Percentiles rank a stretch among this genome's conserved stretches.
phyloP scores from a whole-genome alignment of 1,284 basidiomycete species.

The Cryptococcus sp. region DNA sequence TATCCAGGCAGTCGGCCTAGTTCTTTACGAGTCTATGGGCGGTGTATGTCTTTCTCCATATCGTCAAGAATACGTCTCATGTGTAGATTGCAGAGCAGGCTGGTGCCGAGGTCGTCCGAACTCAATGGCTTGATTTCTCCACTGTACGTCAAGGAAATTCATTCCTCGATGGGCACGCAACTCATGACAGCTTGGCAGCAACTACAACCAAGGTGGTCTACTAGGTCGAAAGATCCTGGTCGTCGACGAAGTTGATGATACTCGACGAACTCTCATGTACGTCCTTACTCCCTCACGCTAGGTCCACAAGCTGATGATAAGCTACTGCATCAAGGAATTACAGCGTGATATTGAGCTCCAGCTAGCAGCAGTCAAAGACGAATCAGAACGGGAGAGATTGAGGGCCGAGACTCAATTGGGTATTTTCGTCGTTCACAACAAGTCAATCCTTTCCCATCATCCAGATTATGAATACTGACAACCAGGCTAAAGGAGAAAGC shows the following conservation, averaged over 20 bases:
- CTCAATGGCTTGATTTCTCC: slow-evolving; percentile 68
- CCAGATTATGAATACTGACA: neutral
- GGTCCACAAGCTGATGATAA: slow-evolving; percentile 34
- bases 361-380: slow-evolving; percentile 56
- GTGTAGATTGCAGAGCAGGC: slow-evolving; percentile 63
- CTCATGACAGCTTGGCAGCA: slow-evolving; percentile 35
- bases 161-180: neutral
- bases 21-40: slow-evolving; percentile 80
- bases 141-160: slow-evolving; percentile 55
- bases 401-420: slow-evolving; percentile 68
- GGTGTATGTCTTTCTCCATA: slow-evolving; percentile 47
- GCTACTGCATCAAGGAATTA: slow-evolving; percentile 82
- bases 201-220: slow-evolving; percentile 51
- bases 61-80: neutral
- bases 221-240: slow-evolving; percentile 76
- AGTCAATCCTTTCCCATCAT: slow-evolving; percentile 44
- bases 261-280: slow-evolving; percentile 79
- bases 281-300: slow-evolving; percentile 23
- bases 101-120: slow-evolving; percentile 78
- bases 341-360: slow-evolving; percentile 78
- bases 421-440: slow-evolving; percentile 94
- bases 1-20: slow-evolving; percentile 85
- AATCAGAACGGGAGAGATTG: slow-evolving; percentile 64
- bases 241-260: slow-evolving; percentile 91
- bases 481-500: slow-evolving; percentile 67